phyloP scores from a whole-genome alignment of 371 early-diverging fungal genomes.

The Lichtheimia corymbifera region DNA sequence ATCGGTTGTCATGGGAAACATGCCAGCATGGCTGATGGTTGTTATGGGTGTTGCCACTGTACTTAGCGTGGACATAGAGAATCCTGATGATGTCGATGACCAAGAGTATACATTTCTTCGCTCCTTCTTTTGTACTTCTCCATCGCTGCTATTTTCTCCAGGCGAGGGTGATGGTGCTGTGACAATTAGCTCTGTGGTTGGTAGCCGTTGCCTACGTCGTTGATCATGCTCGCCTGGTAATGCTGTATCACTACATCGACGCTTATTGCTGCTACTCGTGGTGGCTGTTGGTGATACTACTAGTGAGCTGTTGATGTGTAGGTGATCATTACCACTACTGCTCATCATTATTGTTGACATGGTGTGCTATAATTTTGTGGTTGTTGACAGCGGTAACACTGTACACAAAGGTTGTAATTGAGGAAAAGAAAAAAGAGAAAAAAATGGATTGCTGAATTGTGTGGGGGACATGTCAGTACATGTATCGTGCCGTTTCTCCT shows the following conservation, averaged over 20 bases:
- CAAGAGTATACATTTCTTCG: conserved; percentile 16
- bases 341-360: too few species aligned
- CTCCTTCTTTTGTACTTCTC: not conserved
- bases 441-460: too few species aligned
- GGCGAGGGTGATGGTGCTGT: not conserved
- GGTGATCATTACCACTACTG: too few species aligned
- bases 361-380: too few species aligned
- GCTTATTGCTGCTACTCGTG: conserved; percentile 9
- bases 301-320: too few species aligned
- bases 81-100: conserved; percentile 18
- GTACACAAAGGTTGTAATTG: too few species aligned
- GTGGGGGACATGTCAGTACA: too few species aligned
- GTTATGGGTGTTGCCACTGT: conserved; percentile 13
- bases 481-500: too few species aligned
- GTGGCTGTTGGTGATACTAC: conserved; percentile 3
- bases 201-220: conserved; percentile 11
- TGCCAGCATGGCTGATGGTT: not conserved
- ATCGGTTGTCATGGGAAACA: not conserved
- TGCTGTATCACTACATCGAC: conserved; percentile 15
- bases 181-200: not conserved
- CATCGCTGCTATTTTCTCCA: not conserved
- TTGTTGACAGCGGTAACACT: too few species aligned
- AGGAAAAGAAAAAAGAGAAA: too few species aligned
- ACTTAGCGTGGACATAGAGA: conserved; percentile 9
- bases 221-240: conserved; percentile 16